Evolutionary conservation across 148 eudicot genomes (phyloP).

Genomic region (Polygonum aviculare): DNA sequence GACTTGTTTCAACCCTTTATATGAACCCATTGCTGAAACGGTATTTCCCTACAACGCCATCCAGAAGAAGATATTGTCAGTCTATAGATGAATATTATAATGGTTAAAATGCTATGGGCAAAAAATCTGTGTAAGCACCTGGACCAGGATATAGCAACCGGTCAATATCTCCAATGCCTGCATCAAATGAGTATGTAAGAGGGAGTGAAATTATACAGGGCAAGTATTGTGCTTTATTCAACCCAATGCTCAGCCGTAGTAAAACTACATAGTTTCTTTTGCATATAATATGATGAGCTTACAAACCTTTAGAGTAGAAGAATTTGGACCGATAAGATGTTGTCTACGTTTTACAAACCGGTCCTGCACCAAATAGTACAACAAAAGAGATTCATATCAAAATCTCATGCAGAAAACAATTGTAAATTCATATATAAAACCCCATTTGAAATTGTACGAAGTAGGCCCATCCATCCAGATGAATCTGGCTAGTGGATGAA

Average conservation of each 20-base stretch:
- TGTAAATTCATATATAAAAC: not conserved
- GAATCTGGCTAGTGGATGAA: not conserved
- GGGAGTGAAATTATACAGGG: not conserved
- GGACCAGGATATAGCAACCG: slow-evolving; percentile 93
- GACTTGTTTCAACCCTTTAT: slow-evolving; percentile 90
- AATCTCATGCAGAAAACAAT: not conserved
- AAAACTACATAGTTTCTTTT: not conserved
- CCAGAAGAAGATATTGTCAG: not conserved
- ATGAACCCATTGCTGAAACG: slow-evolving; percentile 94
- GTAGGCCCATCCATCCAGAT: not conserved
- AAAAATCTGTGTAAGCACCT: slow-evolving; percentile 36
- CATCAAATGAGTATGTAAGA: slow-evolving; percentile 15
- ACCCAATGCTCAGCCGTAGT: not conserved
- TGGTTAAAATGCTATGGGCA: not conserved
- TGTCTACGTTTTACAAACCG: slow-evolving; percentile 92
- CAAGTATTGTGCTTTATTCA: not conserved
- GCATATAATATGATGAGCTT: not conserved
- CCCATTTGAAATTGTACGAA: not conserved
- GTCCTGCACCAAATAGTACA: slow-evolving; percentile 40
- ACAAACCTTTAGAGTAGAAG: slow-evolving; percentile 84
- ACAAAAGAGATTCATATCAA: not conserved
- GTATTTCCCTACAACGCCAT: slow-evolving; percentile 62
- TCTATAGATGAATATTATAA: not conserved
- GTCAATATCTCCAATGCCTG: slow-evolving; percentile 98
- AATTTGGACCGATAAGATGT: slow-evolving; percentile 85